These are phyloP conservation scores for Fraxinus floribunda DNA, from an alignment of 305 asterid species.

Conservation along the genomic window DNA sequence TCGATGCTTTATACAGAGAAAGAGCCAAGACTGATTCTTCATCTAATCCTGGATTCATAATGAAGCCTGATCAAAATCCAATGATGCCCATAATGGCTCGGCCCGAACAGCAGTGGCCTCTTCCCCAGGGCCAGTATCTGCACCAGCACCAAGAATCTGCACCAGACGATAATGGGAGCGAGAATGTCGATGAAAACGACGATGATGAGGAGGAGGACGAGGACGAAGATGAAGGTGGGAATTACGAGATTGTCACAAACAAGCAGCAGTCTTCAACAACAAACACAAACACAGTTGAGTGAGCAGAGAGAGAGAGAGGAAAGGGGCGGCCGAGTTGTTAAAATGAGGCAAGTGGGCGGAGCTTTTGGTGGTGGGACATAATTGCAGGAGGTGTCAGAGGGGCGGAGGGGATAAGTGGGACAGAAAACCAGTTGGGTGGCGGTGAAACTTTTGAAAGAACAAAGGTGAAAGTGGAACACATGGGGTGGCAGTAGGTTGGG, in stretches of 20 bases:
- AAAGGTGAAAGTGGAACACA: conserved; percentile 18
- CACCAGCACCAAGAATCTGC: conserved; percentile 20
- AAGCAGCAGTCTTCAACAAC: conserved; percentile 45
- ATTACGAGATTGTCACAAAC: conserved; percentile 63
- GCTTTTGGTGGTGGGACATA: conserved; percentile 47
- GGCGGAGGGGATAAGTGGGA: conserved; percentile 37
- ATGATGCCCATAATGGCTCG: conserved; percentile 79
- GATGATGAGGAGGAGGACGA: conserved; percentile 42
- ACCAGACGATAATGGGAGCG: conserved; percentile 43
- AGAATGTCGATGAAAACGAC: conserved; percentile 34
- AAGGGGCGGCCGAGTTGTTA: conserved; percentile 8
- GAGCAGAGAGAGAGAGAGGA: conserved; percentile 19
- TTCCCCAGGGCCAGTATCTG: conserved; percentile 29
- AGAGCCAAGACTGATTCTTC: conserved; percentile 42
- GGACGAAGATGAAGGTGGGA: conserved; percentile 52
- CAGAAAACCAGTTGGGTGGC: conserved; percentile 30
- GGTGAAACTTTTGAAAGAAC: conserved; percentile 20
- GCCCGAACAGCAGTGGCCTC: conserved; percentile 97
- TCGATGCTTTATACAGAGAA: conserved; percentile 75
- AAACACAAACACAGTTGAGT: conserved; percentile 29
- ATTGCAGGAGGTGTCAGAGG: conserved; percentile 56
- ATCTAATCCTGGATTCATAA: conserved; percentile 17
- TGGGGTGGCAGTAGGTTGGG: conserved; percentile 22
- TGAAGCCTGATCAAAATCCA: conserved; percentile 31
- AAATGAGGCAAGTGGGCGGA: conserved; percentile 35